Evolutionary conservation across 176 grass and related monocot species (phyloP).

Genomic region (Oropetium thomaeum): DNA sequence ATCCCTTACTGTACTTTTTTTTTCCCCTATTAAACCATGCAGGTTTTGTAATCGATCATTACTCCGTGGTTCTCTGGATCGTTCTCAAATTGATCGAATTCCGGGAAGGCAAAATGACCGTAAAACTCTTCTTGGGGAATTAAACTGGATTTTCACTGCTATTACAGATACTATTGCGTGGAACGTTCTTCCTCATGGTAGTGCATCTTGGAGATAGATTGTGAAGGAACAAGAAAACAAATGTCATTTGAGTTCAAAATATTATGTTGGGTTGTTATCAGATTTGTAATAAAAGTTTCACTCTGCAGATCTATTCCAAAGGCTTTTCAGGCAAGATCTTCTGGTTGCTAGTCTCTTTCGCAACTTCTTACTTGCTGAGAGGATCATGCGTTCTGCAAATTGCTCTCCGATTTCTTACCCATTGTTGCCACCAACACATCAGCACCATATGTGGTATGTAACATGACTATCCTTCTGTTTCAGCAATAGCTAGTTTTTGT

Average conservation of each 20-base stretch:
- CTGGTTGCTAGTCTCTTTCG: conserved; percentile 97
- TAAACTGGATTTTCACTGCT: conserved; percentile 99
- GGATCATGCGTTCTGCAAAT: conserved; percentile 95
- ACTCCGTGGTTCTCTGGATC: conserved; percentile 65
- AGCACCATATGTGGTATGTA: conserved; percentile 98
- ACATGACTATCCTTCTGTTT: conserved; percentile 9
- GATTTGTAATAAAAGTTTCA: conserved; percentile 43
- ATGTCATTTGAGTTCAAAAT: not conserved
- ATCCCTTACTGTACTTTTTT: not conserved
- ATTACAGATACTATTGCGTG: conserved; percentile 97
- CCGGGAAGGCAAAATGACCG: conserved; percentile 98
- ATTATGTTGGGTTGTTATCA: conserved; percentile 9
- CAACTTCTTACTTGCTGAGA: conserved; percentile 97
- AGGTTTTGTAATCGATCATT: conserved; percentile 90
- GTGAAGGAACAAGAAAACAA: too few species aligned
- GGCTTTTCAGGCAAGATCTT: conserved; percentile 96
- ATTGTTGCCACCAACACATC: conserved; percentile 77
- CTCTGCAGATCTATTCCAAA: conserved; percentile 87
- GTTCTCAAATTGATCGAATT: conserved; percentile 76
- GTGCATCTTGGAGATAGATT: not conserved
- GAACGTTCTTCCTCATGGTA: conserved; percentile 99
- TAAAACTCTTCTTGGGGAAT: conserved; percentile 92
- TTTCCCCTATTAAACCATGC: conserved; percentile 32
- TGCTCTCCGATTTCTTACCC: conserved; percentile 92
- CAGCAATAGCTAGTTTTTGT: conserved; percentile 9